These are phyloP conservation scores for Wallacemonas collosoma DNA, from an alignment of 208 protist genomes.

Conservation along the genomic window DNA sequence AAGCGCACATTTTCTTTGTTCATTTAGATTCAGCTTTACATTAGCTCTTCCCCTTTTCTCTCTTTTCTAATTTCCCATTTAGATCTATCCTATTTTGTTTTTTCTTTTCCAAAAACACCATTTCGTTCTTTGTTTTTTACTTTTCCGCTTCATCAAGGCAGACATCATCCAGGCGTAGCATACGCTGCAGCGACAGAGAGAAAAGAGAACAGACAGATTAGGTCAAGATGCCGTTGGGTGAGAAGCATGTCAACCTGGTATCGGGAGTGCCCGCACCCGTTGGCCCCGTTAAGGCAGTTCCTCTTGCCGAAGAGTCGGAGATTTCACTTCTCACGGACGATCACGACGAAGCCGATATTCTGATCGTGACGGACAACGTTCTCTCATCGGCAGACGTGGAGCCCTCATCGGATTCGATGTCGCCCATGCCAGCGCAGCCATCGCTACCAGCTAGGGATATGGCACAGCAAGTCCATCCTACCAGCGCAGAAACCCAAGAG, in stretches of 20 bases:
- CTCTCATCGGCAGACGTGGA: background rate
- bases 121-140: no score
- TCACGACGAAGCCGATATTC: background rate
- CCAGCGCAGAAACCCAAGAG: background rate
- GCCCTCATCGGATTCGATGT: background rate
- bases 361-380: constrained; percentile 1
- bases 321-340: constrained; percentile 1
- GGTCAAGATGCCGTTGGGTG: background rate
- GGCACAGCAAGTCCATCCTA: background rate
- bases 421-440: background rate
- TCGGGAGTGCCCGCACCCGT: background rate
- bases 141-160: no score
- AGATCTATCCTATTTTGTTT: background rate
- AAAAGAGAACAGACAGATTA: no score
- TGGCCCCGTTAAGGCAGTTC: background rate
- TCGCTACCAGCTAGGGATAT: background rate
- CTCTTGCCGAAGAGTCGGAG: background rate
- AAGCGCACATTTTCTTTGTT: background rate
- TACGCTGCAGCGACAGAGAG: no score
- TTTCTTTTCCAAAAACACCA: background rate
- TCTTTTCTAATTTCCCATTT: background rate
- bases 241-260: constrained; percentile 4
- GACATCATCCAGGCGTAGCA: no score
- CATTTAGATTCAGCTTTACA: background rate
- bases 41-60: constrained; percentile 6